Evolutionary conservation across 305 asterid genomes (phyloP).

Genomic region (Fraxinus velutina): DNA sequence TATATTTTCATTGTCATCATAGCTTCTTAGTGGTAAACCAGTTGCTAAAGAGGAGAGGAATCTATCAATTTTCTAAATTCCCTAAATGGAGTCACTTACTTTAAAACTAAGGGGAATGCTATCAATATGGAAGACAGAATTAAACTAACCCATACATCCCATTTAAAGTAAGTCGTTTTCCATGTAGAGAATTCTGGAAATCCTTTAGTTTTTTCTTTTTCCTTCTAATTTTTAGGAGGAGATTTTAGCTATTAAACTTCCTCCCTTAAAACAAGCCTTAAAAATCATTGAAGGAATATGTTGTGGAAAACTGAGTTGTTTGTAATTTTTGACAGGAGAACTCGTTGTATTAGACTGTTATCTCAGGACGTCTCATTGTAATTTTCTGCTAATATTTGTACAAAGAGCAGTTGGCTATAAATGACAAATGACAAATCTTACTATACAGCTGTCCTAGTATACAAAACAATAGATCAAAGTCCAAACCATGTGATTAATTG

Average conservation of each 20-base stretch:
- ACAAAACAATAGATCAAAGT: background rate
- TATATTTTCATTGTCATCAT: background rate
- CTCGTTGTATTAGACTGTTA: background rate
- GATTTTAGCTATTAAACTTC: background rate
- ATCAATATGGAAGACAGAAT: background rate
- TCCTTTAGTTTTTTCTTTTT: background rate
- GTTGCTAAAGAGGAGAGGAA: background rate
- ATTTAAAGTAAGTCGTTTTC: background rate
- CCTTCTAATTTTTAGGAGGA: background rate
- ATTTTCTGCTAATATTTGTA: background rate
- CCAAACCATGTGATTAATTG: background rate
- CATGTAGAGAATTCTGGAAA: background rate
- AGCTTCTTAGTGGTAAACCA: background rate
- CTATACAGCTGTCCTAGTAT: background rate
- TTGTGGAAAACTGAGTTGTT: background rate
- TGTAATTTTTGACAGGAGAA: background rate
- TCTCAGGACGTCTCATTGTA: background rate
- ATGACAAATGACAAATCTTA: background rate
- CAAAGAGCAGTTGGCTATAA: background rate
- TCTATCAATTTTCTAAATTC: background rate
- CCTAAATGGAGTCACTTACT: background rate
- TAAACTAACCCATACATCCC: background rate
- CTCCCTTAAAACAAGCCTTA: background rate
- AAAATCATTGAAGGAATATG: background rate
- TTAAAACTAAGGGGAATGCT: background rate